Conservation (phyloP, 129 eudicot species). For the Solidago caesia region DNA sequence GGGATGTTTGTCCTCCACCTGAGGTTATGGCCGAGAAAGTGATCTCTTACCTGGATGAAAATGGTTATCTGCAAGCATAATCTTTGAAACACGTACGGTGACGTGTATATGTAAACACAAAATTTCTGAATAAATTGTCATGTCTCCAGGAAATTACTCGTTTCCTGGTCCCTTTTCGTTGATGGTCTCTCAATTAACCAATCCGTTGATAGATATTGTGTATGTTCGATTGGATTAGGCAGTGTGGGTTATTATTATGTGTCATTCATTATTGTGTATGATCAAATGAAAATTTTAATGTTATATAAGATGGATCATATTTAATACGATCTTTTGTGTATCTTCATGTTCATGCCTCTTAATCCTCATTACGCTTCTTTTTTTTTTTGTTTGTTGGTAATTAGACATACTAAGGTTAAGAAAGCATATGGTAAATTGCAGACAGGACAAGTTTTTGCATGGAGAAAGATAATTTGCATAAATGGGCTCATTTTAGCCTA, state of each 20-base stretch:
- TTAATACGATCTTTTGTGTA: not conserved
- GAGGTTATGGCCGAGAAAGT: conserved; percentile 65
- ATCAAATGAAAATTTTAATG: conserved; percentile 15
- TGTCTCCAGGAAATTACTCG: conserved; percentile 42
- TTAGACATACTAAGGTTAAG: no score
- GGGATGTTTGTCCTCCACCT: conserved; percentile 61
- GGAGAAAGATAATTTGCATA: no score
- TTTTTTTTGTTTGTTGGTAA: no score
- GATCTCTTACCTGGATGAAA: conserved; percentile 61
- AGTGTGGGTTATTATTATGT: not conserved
- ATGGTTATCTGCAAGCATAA: conserved; percentile 72
- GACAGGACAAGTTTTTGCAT: no score
- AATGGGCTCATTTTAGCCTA: no score
- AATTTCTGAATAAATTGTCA: conserved; percentile 6
- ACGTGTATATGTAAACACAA: conserved; percentile 9
- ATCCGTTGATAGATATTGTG: conserved; percentile 21
- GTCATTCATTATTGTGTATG: conserved; percentile 17
- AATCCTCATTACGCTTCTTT: not conserved
- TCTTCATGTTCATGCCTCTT: not conserved
- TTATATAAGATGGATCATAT: conserved; percentile 7
- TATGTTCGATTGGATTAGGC: not conserved
- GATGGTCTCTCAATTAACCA: conserved; percentile 5
- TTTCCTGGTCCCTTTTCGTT: conserved; percentile 33
- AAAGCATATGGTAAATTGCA: no score
- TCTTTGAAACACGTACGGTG: not conserved